A percentile compares a stretch with the other conserved stretches of the same genome.
Conservation (phyloP, 148 eudicot genomes). For the Chenopodium formosanum region DNA sequence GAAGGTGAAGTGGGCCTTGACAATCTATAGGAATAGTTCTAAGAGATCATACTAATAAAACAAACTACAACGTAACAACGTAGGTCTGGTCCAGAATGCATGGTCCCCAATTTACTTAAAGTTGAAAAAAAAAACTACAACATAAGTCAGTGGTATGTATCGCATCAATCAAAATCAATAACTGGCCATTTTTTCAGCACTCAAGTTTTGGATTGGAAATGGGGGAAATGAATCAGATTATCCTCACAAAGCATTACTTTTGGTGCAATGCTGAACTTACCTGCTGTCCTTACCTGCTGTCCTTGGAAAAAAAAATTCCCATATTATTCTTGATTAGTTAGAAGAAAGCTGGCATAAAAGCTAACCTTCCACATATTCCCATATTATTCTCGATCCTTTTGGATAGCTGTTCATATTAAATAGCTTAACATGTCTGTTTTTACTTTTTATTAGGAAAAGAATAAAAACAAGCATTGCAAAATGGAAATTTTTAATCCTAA, state of each 20-base stretch:
- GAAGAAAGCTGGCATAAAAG: neutral
- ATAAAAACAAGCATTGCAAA: neutral
- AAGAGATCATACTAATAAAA: too few relatives aligned
- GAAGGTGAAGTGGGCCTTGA: neutral
- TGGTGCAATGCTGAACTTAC: neutral
- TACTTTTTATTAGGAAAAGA: too few relatives aligned
- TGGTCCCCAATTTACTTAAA: too few relatives aligned
- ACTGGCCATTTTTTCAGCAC: neutral
- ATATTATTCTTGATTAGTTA: neutral
- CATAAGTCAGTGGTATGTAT: neutral
- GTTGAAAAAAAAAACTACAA: neutral
- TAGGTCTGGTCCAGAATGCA: too few relatives aligned
- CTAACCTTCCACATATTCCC: neutral
- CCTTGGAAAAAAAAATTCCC: neutral
- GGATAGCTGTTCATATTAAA: neutral
- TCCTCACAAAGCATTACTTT: neutral
- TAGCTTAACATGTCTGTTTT: too few relatives aligned
- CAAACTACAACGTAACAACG: too few relatives aligned
- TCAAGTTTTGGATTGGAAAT: neutral
- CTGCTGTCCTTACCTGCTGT: neutral
- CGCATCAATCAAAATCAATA: neutral
- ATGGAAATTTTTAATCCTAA: neutral
- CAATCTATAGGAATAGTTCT: too few relatives aligned
- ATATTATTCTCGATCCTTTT: neutral
- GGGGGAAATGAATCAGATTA: neutral